Evolutionary conservation across 805 yeast species (phyloP).

Genomic region (Monosporozyma servazzii): DNA sequence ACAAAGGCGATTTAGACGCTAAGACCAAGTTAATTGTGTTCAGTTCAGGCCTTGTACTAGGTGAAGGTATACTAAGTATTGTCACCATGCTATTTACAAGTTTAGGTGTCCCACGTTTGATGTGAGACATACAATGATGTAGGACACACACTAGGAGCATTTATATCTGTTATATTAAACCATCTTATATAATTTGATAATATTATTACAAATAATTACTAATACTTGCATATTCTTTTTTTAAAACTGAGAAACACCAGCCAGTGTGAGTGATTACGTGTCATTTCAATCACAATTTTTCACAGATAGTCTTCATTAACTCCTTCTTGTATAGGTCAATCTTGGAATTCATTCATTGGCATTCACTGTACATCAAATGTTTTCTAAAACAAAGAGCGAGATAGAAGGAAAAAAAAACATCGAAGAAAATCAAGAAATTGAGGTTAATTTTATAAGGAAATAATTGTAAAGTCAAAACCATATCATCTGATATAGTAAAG

Average conservation of each 20-base stretch:
- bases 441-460: not conserved
- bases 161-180: not conserved
- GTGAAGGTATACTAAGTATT: conserved; percentile 87
- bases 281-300: too few species aligned
- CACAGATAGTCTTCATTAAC: too few species aligned
- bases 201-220: not conserved
- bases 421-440: not conserved
- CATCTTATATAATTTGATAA: not conserved
- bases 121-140: not conserved
- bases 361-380: not conserved
- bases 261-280: too few species aligned
- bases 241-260: too few species aligned
- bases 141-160: too few species aligned
- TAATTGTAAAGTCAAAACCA: not conserved
- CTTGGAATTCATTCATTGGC: not conserved
- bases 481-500: not conserved
- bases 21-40: conserved; percentile 74
- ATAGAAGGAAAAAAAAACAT: not conserved
- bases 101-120: conserved; percentile 52
- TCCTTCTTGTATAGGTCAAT: too few species aligned
- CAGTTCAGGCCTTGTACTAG: conserved; percentile 85
- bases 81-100: conserved; percentile 71
- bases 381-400: not conserved
- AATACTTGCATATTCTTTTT: too few species aligned
- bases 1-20: conserved; percentile 34